phyloP scores from a whole-genome alignment of 140 eudicot genomes.

The Flaveria floridana region DNA sequence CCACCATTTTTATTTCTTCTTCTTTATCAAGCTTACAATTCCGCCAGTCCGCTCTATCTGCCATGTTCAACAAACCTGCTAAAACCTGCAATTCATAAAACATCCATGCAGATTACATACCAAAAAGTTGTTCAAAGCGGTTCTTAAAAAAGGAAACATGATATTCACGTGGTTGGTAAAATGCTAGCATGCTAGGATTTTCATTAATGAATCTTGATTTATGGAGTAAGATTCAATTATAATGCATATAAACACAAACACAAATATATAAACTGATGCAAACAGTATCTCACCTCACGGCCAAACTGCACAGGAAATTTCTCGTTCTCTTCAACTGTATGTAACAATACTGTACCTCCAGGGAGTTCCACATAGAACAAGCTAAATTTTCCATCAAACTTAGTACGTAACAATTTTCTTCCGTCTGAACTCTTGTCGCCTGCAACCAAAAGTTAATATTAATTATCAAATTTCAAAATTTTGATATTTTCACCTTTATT shows the following conservation, averaged over 20 bases:
- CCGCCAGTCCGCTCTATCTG: conserved; percentile 96
- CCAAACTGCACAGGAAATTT: conserved; percentile 93
- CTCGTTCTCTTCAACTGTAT: conserved; percentile 71
- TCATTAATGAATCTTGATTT: neutral
- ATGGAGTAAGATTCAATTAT: neutral
- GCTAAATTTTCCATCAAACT: conserved; percentile 58
- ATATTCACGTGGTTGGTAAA: neutral
- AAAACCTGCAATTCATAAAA: conserved; percentile 56
- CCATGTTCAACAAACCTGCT: conserved; percentile 90
- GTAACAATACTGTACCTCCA: conserved; percentile 68
- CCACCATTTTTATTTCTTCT: conserved; percentile 80
- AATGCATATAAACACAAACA: neutral
- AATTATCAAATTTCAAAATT: neutral
- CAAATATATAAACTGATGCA: neutral
- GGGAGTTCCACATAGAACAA: conserved; percentile 92
- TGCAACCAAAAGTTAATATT: conserved; percentile 35
- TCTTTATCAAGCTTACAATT: conserved; percentile 90
- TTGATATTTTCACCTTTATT: neutral
- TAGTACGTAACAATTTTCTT: conserved; percentile 45
- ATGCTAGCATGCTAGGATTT: neutral
- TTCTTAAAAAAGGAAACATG: neutral
- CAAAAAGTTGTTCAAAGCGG: neutral
- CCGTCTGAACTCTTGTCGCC: conserved; percentile 51
- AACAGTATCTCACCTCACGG: conserved; percentile 77
- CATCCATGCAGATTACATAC: neutral